phyloP scores from a whole-genome alignment of 306 rosid genomes.

The Styphnolobium japonicum region DNA sequence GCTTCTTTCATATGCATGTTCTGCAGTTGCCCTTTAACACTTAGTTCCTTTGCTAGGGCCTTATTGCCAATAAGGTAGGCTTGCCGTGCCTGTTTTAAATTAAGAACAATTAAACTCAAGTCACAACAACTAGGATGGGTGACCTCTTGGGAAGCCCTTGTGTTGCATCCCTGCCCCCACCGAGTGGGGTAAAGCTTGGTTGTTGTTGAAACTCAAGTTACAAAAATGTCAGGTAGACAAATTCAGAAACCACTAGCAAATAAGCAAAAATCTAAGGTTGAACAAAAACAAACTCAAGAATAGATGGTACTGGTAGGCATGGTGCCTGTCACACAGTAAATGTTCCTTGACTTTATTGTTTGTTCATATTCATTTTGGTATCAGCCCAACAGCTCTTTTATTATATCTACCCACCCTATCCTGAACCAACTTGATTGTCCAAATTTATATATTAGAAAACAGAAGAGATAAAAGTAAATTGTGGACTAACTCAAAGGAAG shows the following conservation, averaged over 20 bases:
- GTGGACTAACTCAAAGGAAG: background rate
- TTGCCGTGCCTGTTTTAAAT: slow-evolving; percentile 79
- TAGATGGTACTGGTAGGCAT: slow-evolving; percentile 6
- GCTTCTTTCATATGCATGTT: slow-evolving; percentile 95
- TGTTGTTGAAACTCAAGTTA: slow-evolving; percentile 10
- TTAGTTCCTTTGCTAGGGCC: slow-evolving; percentile 89
- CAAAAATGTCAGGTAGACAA: slow-evolving; percentile 12
- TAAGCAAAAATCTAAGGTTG: slow-evolving; percentile 18
- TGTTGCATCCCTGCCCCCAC: background rate
- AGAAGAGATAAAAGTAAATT: background rate
- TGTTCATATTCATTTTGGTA: slow-evolving; percentile 14
- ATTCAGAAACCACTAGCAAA: background rate
- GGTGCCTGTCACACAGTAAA: slow-evolving; percentile 20
- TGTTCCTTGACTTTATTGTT: slow-evolving; percentile 8
- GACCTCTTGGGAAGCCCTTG: background rate
- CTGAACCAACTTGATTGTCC: background rate
- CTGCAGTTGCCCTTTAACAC: slow-evolving; percentile 88
- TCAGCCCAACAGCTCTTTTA: background rate
- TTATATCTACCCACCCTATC: background rate
- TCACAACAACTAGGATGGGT: slow-evolving; percentile 10
- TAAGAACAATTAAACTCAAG: slow-evolving; percentile 22
- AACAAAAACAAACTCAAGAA: background rate
- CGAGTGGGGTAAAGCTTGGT: background rate
- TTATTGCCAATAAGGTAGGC: slow-evolving; percentile 90
- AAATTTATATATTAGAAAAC: background rate